phyloP scores from a whole-genome alignment of 2,329 filamentous ascomycete species.

The Monosporascus sp. region DNA sequence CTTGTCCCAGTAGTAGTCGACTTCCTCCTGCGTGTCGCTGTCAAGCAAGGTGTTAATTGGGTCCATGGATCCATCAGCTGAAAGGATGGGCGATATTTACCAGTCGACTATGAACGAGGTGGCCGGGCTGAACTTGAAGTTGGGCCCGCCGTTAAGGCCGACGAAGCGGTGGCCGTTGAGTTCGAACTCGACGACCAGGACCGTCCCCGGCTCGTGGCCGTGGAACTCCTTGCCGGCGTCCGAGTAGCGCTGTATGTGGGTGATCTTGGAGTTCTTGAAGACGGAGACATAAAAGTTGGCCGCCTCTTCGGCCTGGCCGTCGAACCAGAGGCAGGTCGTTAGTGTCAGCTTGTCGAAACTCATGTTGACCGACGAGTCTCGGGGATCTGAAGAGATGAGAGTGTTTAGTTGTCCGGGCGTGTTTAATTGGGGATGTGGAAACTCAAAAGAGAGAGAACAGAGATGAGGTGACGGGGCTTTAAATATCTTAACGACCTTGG shows the following conservation, averaged over 20 bases:
- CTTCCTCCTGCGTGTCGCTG: slow-evolving; percentile 38
- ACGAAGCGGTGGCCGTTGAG: slow-evolving; percentile 35
- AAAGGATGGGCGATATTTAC: too few relatives aligned
- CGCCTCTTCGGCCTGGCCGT: slow-evolving; percentile 35
- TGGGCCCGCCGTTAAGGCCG: slow-evolving; percentile 38
- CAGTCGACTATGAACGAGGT: slow-evolving; percentile 38
- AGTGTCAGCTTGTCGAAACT: slow-evolving; percentile 2
- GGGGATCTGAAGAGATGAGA: too few relatives aligned
- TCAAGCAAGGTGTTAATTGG: too few relatives aligned
- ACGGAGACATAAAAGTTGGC: slow-evolving; percentile 36
- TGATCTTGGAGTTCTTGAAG: slow-evolving; percentile 35
- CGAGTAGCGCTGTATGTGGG: slow-evolving; percentile 25
- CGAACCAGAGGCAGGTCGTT: slow-evolving; percentile 36
- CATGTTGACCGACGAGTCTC: too few relatives aligned
- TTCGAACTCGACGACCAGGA: slow-evolving; percentile 33
- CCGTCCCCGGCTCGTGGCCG: slow-evolving; percentile 21
- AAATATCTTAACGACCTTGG: too few relatives aligned
- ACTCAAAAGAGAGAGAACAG: too few relatives aligned
- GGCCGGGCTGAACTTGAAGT: slow-evolving; percentile 35
- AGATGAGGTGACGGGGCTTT: too few relatives aligned
- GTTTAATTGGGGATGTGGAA: too few relatives aligned
- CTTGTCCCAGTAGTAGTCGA: slow-evolving; percentile 43
- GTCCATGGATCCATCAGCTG: too few relatives aligned
- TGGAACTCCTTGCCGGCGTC: slow-evolving; percentile 2
- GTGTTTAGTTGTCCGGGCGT: too few relatives aligned